Base-by-base conservation (phyloP, 2,329 filamentous ascomycete species). In the Capronia epimyces region DNA sequence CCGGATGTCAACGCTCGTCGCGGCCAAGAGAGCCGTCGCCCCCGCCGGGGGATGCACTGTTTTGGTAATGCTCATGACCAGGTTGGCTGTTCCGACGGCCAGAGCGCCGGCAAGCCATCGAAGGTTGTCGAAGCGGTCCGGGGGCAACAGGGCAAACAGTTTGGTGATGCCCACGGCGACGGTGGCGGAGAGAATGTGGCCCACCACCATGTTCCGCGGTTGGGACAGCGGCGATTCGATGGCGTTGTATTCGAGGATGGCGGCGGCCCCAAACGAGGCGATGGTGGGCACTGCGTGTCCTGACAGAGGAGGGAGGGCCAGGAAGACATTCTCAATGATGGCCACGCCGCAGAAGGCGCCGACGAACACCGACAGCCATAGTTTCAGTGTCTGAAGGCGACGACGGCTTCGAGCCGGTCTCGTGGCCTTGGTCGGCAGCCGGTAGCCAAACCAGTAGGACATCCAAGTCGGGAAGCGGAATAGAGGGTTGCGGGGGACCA, bases 1-100 rank as follows among this genome's bases (percentile, higher is more conserved):
- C 8, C 75, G 71, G 1, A 81, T 69, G 1, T 72, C 69, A 1
- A 75, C 69, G 51, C 82, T 79, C 1, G 81, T 73, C 0, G 84
- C 82, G 0, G 84, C 83, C 21, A 89, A 69, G 1, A 90, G 68
- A 0, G 84, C 85, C 0, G 85, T 89, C 7, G 86, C 85, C 3
- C 86, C 86, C 0, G 84, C 86, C 0, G 86, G 86, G 0, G 86
- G 86, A 58, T 89, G 84, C 0, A 86, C 75, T 0, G 84, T 88
- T 46, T 83, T 83, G 1, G 84, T 89, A 18, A 87, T 61, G 0
- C 75, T 76, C 86, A 89, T 89, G 49, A 80, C 51, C 1, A 76
- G 71, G 0, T 80, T 85, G 0, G 84, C 76, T 2, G 75, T 64
- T 0, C 81, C 84, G 57, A 84, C 87, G 1, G 82, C 72, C 0